Percentiles rank a stretch among this genome's conserved stretches.
These are phyloP conservation scores for Onygenales sp. DNA, from an alignment of 2,329 filamentous ascomycete species.

Conservation along the genomic window DNA sequence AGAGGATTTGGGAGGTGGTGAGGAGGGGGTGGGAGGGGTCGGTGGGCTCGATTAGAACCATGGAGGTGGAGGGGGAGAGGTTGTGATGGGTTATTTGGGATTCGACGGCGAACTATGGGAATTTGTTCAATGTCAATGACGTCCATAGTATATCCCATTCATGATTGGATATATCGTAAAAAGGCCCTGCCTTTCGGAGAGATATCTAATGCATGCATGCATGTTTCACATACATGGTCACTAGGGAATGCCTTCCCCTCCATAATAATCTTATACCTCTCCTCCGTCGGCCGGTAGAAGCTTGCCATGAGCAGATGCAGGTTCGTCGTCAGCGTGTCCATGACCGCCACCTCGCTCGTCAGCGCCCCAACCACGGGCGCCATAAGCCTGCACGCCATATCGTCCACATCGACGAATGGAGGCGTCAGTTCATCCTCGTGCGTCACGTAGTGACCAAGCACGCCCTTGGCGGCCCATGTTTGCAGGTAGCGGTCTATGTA, in stretches of 20 bases:
- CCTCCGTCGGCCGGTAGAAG: constrained; percentile 63
- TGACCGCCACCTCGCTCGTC: constrained; percentile 67
- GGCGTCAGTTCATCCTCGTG: constrained; percentile 58
- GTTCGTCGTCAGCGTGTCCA: constrained; percentile 79
- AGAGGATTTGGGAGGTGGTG: constrained; percentile 60
- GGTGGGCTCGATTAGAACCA: constrained; percentile 64
- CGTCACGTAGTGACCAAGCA: constrained; percentile 70
- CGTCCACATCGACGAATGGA: constrained; percentile 71
- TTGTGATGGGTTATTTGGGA: constrained; percentile 68
- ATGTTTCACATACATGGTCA: constrained; percentile 53
- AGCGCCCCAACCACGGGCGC: constrained; percentile 66
- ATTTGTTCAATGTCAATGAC: constrained; percentile 1
- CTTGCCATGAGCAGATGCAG: constrained; percentile 73
- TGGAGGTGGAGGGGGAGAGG: constrained; percentile 54
- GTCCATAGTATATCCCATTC: background rate
- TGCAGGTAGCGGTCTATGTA: constrained; percentile 65
- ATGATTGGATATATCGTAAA: background rate
- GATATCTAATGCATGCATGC: background rate
- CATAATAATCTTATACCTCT: constrained; percentile 70
- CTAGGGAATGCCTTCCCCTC: constrained; percentile 86
- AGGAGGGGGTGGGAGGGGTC: constrained; percentile 47
- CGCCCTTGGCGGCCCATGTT: constrained; percentile 76
- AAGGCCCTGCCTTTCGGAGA: background rate
- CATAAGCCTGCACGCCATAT: constrained; percentile 60
- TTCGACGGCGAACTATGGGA: constrained; percentile 63